Conservation (phyloP, 805 yeast genomes). For the Starmerella sirachaensis region DNA sequence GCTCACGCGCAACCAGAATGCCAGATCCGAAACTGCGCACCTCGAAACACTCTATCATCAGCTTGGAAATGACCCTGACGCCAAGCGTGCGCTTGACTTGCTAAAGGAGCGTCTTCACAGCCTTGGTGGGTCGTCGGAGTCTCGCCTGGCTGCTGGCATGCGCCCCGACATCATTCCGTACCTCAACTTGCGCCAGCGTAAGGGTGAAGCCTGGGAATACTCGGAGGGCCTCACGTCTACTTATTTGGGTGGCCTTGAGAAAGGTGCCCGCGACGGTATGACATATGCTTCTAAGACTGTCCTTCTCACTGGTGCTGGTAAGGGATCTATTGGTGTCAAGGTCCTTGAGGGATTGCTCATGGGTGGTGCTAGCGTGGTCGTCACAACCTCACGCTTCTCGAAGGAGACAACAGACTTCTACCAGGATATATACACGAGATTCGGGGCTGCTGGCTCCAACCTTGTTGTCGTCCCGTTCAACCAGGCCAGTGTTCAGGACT, state of each 20-base stretch:
- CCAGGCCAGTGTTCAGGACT: constrained; percentile 94
- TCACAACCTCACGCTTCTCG: constrained; percentile 91
- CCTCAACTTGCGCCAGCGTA: constrained; percentile 79
- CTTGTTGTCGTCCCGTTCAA: constrained; percentile 96
- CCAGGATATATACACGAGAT: constrained; percentile 83
- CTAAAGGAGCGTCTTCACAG: constrained; percentile 20
- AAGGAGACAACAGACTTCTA: constrained; percentile 90
- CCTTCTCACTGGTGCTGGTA: constrained; percentile 95
- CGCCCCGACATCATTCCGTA: constrained; percentile 72
- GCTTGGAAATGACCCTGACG: constrained; percentile 18
- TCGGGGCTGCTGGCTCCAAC: constrained; percentile 85
- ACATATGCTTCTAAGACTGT: constrained; percentile 81
- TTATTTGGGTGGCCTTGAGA: constrained; percentile 83
- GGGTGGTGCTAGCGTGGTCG: constrained; percentile 97
- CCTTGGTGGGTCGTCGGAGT: constrained; percentile 1
- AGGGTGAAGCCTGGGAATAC: constrained; percentile 68
- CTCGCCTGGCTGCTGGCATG: constrained; percentile 22
- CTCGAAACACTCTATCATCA: constrained; percentile 26
- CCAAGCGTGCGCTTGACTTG: constrained; percentile 21
- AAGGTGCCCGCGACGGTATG: constrained; percentile 88
- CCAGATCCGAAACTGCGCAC: constrained; percentile 37
- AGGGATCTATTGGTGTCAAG: constrained; percentile 97
- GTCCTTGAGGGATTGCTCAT: constrained; percentile 84
- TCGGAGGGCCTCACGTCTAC: constrained; percentile 63
- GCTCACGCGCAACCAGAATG: constrained; percentile 36